phyloP scores from a whole-genome alignment of 2,329 filamentous ascomycete species.

The Magnaporthiopsis rhizophila region DNA sequence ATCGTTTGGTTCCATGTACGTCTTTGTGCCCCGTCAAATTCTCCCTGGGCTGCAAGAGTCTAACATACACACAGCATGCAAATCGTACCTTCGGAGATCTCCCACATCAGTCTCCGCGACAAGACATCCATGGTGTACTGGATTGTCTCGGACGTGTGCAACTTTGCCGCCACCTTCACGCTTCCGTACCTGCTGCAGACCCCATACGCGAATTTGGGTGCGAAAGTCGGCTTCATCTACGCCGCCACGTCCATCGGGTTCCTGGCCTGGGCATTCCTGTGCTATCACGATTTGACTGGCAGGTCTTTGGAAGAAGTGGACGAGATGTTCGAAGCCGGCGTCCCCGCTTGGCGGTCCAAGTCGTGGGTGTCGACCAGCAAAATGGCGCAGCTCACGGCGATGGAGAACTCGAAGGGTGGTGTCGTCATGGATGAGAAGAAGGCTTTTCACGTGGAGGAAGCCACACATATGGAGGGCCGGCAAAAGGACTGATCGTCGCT shows the following conservation, averaged over 20 bases:
- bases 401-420: conserved; percentile 3
- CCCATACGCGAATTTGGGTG: conserved; percentile 25
- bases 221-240: conserved; percentile 31
- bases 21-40: not conserved
- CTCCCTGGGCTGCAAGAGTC: not conserved
- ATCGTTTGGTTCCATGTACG: conserved; percentile 2
- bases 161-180: conserved; percentile 26
- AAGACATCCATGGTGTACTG: conserved; percentile 7
- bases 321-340: conserved; percentile 15
- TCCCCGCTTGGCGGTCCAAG: conserved; percentile 8
- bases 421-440: not conserved
- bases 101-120: conserved; percentile 7
- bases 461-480: not conserved
- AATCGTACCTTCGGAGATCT: conserved; percentile 7
- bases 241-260: conserved; percentile 28
- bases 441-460: not conserved
- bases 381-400: conserved; percentile 3
- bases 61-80: conserved; percentile 2
- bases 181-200: conserved; percentile 28
- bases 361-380: conserved; percentile 4
- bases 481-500: not conserved
- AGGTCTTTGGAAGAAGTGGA: conserved; percentile 18
- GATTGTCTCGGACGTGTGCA: conserved; percentile 14
- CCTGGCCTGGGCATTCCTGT: conserved; percentile 28
- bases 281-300: conserved; percentile 6